Conservation (phyloP, 2,329 filamentous ascomycete genomes). For the Fusarium torreyae region DNA sequence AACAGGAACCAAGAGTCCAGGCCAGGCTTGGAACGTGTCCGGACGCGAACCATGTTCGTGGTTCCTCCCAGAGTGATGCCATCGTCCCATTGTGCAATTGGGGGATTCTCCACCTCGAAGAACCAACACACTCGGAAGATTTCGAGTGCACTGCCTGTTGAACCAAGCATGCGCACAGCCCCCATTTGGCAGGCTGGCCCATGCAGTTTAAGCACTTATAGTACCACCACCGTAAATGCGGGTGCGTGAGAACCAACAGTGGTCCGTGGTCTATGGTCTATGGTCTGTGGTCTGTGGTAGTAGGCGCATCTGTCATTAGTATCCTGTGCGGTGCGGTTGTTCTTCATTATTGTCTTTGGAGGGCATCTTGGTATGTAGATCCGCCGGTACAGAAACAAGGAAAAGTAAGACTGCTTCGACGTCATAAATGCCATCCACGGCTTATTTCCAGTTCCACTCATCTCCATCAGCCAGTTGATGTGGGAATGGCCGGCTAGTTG, state of each 20-base stretch:
- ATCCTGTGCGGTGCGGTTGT: not conserved
- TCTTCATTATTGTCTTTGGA: slow-evolving; percentile 1
- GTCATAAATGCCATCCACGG: slow-evolving; percentile 8
- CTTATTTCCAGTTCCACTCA: slow-evolving; percentile 9
- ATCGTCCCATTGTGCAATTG: slow-evolving; percentile 35
- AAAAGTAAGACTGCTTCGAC: slow-evolving; percentile 3
- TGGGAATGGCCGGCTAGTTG: not conserved
- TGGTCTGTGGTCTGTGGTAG: not conserved
- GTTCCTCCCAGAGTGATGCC: slow-evolving; percentile 29
- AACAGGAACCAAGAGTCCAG: slow-evolving; percentile 4
- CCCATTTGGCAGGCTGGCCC: slow-evolving; percentile 30
- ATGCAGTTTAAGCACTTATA: slow-evolving; percentile 21
- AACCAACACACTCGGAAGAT: slow-evolving; percentile 39
- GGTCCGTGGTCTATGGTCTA: not conserved
- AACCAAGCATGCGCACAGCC: slow-evolving; percentile 34
- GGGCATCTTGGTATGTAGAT: slow-evolving; percentile 10
- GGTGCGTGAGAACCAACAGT: slow-evolving; percentile 16
- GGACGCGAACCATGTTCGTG: slow-evolving; percentile 26
- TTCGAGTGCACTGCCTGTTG: slow-evolving; percentile 17
- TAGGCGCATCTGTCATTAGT: slow-evolving; percentile 1
- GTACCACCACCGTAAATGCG: slow-evolving; percentile 21
- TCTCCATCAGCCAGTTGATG: not conserved
- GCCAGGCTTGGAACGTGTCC: slow-evolving; percentile 13
- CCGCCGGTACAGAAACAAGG: slow-evolving; percentile 10
- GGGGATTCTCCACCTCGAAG: slow-evolving; percentile 35